Base-by-base conservation (phyloP, 345 rosid species). In the Turritis glabra region DNA sequence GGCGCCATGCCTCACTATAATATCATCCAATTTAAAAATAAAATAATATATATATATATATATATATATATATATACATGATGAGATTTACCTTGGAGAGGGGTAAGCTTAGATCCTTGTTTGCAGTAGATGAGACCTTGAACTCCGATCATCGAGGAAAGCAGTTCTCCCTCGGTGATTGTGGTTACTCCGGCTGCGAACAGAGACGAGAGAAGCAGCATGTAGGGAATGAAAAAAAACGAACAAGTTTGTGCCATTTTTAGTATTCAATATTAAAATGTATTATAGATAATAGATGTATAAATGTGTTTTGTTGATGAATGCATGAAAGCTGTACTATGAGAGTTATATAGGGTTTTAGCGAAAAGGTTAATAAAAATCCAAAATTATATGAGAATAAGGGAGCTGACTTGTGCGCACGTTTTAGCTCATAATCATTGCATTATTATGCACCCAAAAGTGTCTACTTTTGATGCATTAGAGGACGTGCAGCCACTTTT, bases 91-190 rank as follows among this genome's bases (percentile, higher is more conserved):
- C 89, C 93, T 83, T 78, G 77, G 41, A 88, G 68, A 14, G 88
- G 91, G 68, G 60, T 64, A 72, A 76, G 67, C 58, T 78, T 74
- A 37, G 74, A 43, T 56, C 80, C 81, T 35, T 79, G 76, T 76
- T 77, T 84, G 71, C 96, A 86, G 73, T 84, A 85, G 52, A 84
- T 82, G 73, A 83, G 76, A 41, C 96, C 93, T 77, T 85, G 87
- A 69, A 86, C 76, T 29, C 82, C 89, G 3, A 88, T 79, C 30
- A 79, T 69, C 29, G 85, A 80, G 27, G 86, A 79, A 48, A 83
- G 82, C 13, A 72, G 50, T n/a, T 77, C 76, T 19, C 69, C 79
- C 10, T 78, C 68, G 19, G 41, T 44, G 35, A 14, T 38, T 21
- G 71, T 56, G 7, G 77, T 64, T 64, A 73, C 77, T 25, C 62